Evolutionary conservation across 2,329 filamentous ascomycete species (phyloP).

Genomic region (Colletotrichum tofieldiae): DNA sequence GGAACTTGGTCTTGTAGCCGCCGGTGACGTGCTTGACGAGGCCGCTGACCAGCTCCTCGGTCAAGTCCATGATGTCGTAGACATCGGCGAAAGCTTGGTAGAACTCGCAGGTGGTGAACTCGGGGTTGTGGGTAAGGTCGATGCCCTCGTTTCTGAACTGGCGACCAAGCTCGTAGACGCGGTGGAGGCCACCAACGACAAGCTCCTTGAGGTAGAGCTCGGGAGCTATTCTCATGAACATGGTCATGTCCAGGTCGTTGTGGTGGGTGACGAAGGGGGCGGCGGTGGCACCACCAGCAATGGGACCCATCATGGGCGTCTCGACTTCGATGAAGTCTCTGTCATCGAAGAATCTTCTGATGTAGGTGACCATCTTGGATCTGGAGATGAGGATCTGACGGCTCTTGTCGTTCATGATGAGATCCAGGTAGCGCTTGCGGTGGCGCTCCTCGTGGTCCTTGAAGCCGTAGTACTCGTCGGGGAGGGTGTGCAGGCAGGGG

Average conservation of each 20-base stretch:
- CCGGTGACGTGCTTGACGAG: constrained; percentile 93
- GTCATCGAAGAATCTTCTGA: constrained; percentile 90
- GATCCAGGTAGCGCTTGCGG: constrained; percentile 92
- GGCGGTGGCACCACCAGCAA: constrained; percentile 95
- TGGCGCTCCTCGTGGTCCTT: constrained; percentile 95
- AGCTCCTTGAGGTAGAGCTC: constrained; percentile 98
- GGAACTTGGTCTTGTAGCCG: constrained; percentile 87
- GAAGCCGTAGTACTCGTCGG: constrained; percentile 93
- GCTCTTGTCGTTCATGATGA: constrained; percentile 95
- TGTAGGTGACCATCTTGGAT: constrained; percentile 89
- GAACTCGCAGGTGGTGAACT: constrained; percentile 98
- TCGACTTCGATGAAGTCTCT: constrained; percentile 94
- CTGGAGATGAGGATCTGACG: constrained; percentile 88
- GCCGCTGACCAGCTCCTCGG: constrained; percentile 92
- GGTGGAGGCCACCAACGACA: constrained; percentile 93
- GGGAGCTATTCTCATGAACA: constrained; percentile 88
- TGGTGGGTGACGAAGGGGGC: constrained; percentile 96
- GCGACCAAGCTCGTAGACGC: constrained; percentile 95
- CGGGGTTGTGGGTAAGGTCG: constrained; percentile 95
- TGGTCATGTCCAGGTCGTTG: constrained; percentile 94
- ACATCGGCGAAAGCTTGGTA: constrained; percentile 95
- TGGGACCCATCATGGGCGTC: constrained; percentile 97
- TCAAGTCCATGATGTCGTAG: constrained; percentile 89
- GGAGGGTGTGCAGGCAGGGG: constrained; percentile 92
- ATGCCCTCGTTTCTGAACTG: constrained; percentile 96